These are phyloP conservation scores for Crithidia mellificae DNA, from an alignment of 208 protist genomes.

Conservation along the genomic window DNA sequence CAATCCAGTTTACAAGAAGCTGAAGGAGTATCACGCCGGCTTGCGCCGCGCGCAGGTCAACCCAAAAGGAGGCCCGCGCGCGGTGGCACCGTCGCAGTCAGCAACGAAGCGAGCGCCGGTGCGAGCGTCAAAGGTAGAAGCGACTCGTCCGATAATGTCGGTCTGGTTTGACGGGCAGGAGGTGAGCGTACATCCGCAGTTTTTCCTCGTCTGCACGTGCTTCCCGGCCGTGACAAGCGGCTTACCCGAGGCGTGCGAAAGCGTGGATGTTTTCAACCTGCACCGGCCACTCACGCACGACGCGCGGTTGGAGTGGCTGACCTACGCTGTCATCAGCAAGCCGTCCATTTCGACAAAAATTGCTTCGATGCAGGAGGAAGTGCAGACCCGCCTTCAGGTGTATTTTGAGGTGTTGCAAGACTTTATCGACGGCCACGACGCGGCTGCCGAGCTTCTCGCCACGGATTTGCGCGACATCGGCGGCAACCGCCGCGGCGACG, in stretches of 20 bases:
- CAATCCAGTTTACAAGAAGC: slow-evolving; percentile 25
- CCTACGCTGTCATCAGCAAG: slow-evolving; percentile 17
- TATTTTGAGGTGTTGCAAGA: slow-evolving; percentile 38
- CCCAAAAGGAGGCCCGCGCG: not conserved
- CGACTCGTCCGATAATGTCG: slow-evolving; percentile 8
- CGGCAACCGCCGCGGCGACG: slow-evolving; percentile 30
- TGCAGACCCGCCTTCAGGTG: slow-evolving; percentile 34
- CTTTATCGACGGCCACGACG: slow-evolving; percentile 32
- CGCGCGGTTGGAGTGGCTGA: slow-evolving; percentile 18
- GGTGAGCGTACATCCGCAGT: slow-evolving; percentile 52
- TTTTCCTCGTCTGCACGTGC: slow-evolving; percentile 66
- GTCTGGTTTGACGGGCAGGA: slow-evolving; percentile 40
- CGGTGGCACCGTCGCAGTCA: not conserved
- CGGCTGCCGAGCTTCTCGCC: slow-evolving; percentile 28
- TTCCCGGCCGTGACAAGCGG: slow-evolving; percentile 25
- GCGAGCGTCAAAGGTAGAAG: slow-evolving; percentile 1
- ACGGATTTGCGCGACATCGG: slow-evolving; percentile 49
- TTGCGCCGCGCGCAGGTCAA: not conserved
- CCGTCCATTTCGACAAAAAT: slow-evolving; percentile 29
- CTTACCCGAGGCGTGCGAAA: slow-evolving; percentile 14
- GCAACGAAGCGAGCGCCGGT: not conserved
- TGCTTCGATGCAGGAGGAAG: slow-evolving; percentile 35
- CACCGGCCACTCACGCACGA: slow-evolving; percentile 7
- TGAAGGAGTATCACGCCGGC: slow-evolving; percentile 18
- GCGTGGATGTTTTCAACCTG: slow-evolving; percentile 42